Base-by-base conservation (phyloP, 2,329 filamentous ascomycete genomes). In the Neonectria faginata region DNA sequence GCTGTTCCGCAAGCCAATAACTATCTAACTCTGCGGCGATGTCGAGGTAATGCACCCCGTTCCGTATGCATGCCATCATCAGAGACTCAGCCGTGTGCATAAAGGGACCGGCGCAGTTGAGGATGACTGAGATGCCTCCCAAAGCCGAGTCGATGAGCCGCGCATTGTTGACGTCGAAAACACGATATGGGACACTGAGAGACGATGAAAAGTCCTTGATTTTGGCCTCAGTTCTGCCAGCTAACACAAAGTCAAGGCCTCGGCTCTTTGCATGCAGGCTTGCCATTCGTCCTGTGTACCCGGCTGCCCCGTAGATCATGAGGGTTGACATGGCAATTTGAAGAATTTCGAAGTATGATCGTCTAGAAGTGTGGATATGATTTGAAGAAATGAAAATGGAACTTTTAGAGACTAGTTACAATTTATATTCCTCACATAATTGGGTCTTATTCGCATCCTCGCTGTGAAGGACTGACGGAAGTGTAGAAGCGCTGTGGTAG, bases 31-130 rank as follows among this genome's bases (percentile, higher is more conserved):
- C 52, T 5, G 52, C 52, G 16, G 52, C 52, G 6, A 45, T 55
- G 39, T 55, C 52, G 52, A 55, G 52, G 44, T 55, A 55, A 10
- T 55, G 52, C 11, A 31, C 52, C 1, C 6, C 11, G 9, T 20
- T 31, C 4, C 39, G 52, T 31, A 55, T 55, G 39, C 52, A 55
- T 12, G 52, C 52, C 16, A 14, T n/a, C 52, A 55, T 55, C 4
- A 55, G 11, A 1, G 52, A 39, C 39, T 55, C 25, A 5, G 52
- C 52, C 9, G 52, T 55, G 16, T 16, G 52, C 14, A 31, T 44
- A n/a, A 55, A 55, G 29, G 52, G 52, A 1, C 52, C 52, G 6
- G 52, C 52, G 25, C 52, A 55, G 25, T 55, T 55, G 16, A 55
- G 52, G 2, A 55, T 14, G 14, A 31, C 39, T 10, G 39, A 31